Conservation (phyloP, 177 flowering plant species). For the Vitis hybrid region DNA sequence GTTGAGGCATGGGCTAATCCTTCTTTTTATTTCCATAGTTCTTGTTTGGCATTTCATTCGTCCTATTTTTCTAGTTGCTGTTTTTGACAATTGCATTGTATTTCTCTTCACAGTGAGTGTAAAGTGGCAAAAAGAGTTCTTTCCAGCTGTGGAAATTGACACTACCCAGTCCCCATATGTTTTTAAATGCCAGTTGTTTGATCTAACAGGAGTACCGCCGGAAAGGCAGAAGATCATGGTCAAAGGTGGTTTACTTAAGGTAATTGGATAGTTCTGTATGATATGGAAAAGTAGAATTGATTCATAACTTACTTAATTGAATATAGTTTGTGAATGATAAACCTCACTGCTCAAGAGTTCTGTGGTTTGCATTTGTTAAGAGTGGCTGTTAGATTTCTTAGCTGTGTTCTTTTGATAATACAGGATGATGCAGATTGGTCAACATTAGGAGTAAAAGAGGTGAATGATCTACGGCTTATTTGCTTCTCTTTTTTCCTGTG, state of each 20-base stretch:
- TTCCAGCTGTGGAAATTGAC: slow-evolving; percentile 79
- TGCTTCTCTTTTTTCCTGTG: neutral
- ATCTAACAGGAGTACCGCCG: slow-evolving; percentile 95
- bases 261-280: slow-evolving; percentile 22
- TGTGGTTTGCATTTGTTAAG: too few relatives aligned
- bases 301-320: neutral
- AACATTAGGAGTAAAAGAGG: slow-evolving; percentile 81
- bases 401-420: slow-evolving; percentile 15
- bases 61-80: neutral
- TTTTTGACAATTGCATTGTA: slow-evolving; percentile 4
- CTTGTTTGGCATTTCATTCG: neutral
- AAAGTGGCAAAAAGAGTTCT: slow-evolving; percentile 94
- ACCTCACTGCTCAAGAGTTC: neutral
- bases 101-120: slow-evolving; percentile 64
- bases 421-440: slow-evolving; percentile 99
- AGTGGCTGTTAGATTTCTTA: neutral
- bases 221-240: slow-evolving; percentile 98
- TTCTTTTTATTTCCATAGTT: neutral
- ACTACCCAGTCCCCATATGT: slow-evolving; percentile 87
- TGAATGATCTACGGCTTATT: slow-evolving; percentile 16
- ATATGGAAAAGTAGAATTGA: neutral
- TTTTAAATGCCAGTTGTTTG: slow-evolving; percentile 90
- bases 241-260: slow-evolving; percentile 96
- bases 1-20: too few relatives aligned
- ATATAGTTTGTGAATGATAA: neutral